phyloP scores from a whole-genome alignment of 352 stramenopile genomes.

The Globisporangium solare region DNA sequence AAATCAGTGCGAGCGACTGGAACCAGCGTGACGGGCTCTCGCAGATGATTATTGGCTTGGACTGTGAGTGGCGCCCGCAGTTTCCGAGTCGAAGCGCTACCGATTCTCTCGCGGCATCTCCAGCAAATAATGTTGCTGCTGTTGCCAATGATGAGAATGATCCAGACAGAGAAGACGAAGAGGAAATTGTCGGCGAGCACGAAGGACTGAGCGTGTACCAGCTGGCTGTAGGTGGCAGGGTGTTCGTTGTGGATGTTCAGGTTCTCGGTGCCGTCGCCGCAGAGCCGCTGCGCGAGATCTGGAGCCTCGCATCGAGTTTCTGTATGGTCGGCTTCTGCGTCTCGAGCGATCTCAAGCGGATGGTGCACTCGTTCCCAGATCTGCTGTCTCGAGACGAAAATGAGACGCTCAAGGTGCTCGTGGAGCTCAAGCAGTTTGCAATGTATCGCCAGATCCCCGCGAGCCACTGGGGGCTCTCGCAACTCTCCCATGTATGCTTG shows the following conservation, averaged over 20 bases:
- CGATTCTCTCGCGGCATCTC: no score
- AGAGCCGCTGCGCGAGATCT: constrained; percentile 35
- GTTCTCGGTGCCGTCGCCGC: constrained; percentile 30
- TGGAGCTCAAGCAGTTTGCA: constrained; percentile 54
- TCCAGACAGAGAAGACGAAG: constrained; percentile 8
- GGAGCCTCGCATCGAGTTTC: constrained; percentile 25
- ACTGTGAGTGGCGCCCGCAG: constrained; percentile 65
- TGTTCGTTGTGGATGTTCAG: constrained; percentile 63
- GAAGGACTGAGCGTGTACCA: constrained; percentile 52
- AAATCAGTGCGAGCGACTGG: not conserved
- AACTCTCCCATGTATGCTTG: constrained; percentile 34
- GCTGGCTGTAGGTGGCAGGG: constrained; percentile 29
- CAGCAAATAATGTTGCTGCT: not conserved
- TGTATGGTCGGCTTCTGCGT: constrained; percentile 55
- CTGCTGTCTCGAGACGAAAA: constrained; percentile 11
- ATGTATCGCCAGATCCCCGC: constrained; percentile 42
- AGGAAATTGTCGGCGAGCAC: constrained; percentile 8
- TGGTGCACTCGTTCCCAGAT: constrained; percentile 45
- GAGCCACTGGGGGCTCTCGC: constrained; percentile 48
- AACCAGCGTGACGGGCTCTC: constrained; percentile 9
- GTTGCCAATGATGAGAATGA: not conserved
- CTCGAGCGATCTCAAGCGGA: constrained; percentile 38
- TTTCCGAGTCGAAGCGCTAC: constrained; percentile 23
- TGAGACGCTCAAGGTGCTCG: constrained; percentile 17
- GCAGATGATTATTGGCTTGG: constrained; percentile 41